Conservation (phyloP, 495 filamentous ascomycete genomes). For the Aspergillus haitiensis region DNA sequence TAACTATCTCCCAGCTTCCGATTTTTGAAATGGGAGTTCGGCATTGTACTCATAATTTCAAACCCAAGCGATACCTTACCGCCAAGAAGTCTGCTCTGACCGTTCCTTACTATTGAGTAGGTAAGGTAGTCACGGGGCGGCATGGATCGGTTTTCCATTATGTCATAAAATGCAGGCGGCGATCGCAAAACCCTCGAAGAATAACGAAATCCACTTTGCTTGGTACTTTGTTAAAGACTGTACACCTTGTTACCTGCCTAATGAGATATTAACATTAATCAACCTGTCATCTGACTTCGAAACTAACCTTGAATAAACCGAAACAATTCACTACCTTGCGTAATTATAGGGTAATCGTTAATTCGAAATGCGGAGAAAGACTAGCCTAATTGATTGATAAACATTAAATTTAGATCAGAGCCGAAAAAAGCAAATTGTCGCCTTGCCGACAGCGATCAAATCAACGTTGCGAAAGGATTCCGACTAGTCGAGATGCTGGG, state of each 20-base stretch:
- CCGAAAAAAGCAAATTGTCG: conserved; percentile 16
- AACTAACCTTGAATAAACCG: not conserved
- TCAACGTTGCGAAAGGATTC: conserved; percentile 12
- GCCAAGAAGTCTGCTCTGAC: conserved; percentile 32
- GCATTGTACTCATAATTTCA: conserved; percentile 2
- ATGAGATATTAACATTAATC: too few species aligned
- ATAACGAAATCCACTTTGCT: too few species aligned
- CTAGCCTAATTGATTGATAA: not conserved
- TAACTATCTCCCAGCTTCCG: too few species aligned
- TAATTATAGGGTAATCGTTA: not conserved
- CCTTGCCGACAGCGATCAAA: conserved; percentile 17
- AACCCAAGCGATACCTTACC: conserved; percentile 25
- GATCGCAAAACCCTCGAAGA: conserved; percentile 15
- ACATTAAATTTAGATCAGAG: conserved; percentile 7
- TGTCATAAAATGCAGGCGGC: conserved; percentile 31
- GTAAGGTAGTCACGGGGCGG: conserved; percentile 24
- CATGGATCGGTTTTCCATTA: conserved; percentile 28
- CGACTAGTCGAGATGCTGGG: conserved; percentile 14
- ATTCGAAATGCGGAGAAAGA: conserved; percentile 1
- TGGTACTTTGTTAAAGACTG: too few species aligned
- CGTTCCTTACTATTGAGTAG: not conserved
- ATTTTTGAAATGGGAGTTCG: not conserved
- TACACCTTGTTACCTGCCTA: too few species aligned
- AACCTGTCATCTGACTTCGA: not conserved
- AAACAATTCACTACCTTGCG: not conserved